Conservation (phyloP, 2,329 filamentous ascomycete species). For the Sporothrix phasma region DNA sequence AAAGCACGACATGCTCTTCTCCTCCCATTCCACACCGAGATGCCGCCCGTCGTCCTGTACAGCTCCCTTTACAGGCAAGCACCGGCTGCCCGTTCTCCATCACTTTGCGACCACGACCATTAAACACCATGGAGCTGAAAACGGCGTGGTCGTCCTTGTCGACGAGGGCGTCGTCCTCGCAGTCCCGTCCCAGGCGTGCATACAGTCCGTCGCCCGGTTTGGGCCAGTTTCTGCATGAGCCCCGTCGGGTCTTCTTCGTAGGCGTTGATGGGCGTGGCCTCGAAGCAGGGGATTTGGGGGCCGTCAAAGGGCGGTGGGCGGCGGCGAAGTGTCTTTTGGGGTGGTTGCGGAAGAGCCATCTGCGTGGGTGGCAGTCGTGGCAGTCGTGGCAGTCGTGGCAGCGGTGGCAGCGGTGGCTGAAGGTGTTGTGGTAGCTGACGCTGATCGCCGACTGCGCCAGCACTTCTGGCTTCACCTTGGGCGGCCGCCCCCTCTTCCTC, state of each 20-base stretch:
- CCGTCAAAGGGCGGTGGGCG: not conserved
- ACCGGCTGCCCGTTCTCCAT: slow-evolving; percentile 8
- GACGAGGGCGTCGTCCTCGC: slow-evolving; percentile 19
- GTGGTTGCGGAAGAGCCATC: no score
- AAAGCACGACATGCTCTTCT: no score
- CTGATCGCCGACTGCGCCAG: not conserved
- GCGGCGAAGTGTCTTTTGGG: no score
- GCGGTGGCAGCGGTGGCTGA: not conserved
- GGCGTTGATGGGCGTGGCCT: slow-evolving; percentile 20
- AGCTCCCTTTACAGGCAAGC: not conserved
- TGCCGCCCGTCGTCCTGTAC: no score
- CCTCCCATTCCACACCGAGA: not conserved
- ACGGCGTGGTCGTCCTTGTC: slow-evolving; percentile 27
- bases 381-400: not conserved
- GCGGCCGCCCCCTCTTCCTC: not conserved
- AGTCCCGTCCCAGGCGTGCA: slow-evolving; percentile 24
- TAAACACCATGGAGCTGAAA: slow-evolving; percentile 29
- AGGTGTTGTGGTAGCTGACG: not conserved
- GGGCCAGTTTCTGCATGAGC: slow-evolving; percentile 18
- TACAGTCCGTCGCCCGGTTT: slow-evolving; percentile 19
- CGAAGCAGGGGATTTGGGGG: not conserved
- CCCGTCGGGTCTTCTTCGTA: slow-evolving; percentile 20
- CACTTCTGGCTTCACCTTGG: not conserved
- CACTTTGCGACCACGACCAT: slow-evolving; percentile 24
- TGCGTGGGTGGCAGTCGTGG: not conserved